Conservation (phyloP, 257 asterid genomes). For the Avicennia marina region DNA sequence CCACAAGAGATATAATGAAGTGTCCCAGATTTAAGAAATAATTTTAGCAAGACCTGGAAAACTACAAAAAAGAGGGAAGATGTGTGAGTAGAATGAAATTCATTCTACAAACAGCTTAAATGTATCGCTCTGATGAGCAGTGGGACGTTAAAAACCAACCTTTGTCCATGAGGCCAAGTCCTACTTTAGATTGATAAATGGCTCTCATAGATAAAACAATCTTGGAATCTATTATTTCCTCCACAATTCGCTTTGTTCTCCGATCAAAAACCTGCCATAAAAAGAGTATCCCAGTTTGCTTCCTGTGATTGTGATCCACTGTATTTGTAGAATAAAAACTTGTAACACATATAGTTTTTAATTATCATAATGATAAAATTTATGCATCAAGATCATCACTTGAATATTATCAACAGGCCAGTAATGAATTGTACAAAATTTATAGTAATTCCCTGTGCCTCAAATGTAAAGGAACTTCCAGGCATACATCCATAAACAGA, state of each 20-base stretch:
- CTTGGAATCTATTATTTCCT: constrained; percentile 92
- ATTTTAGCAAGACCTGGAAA: constrained; percentile 1
- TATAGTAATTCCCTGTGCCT: neutral
- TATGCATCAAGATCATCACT: too few species aligned
- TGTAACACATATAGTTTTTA: neutral
- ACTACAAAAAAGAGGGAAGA: neutral
- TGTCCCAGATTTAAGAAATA: constrained; percentile 9
- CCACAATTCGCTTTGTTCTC: constrained; percentile 81
- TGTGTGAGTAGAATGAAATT: too few species aligned
- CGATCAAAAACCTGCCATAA: constrained; percentile 82
- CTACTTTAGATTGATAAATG: constrained; percentile 85
- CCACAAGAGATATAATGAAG: constrained; percentile 10
- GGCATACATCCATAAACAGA: too few species aligned
- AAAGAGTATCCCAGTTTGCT: neutral
- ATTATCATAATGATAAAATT: too few species aligned
- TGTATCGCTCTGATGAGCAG: too few species aligned
- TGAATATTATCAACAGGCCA: too few species aligned
- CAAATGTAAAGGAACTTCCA: too few species aligned
- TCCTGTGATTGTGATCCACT: constrained; percentile 1
- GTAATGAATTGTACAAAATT: neutral
- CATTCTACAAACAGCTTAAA: too few species aligned
- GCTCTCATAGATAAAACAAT: constrained; percentile 95
- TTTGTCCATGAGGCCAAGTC: constrained; percentile 91
- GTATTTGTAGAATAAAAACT: constrained; percentile 9
- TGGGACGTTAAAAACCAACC: constrained; percentile 41